These are phyloP conservation scores for Eugenia klotzschiana DNA, from an alignment of 441 rosid genomes.

Conservation along the genomic window DNA sequence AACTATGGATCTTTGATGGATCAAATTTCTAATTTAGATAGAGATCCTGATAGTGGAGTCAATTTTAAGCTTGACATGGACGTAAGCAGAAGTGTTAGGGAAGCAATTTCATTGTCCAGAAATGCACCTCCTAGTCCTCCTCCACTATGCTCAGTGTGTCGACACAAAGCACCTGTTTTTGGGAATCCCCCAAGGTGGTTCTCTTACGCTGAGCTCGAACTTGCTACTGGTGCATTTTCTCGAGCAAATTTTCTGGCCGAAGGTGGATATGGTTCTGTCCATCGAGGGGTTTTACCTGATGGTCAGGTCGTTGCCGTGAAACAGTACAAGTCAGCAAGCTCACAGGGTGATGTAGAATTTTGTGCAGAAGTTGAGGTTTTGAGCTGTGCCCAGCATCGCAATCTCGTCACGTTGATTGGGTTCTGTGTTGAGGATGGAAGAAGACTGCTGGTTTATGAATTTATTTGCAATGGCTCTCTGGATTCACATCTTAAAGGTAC, in stretches of 20 bases:
- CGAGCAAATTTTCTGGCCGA: conserved; percentile 93
- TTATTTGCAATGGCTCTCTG: conserved; percentile 90
- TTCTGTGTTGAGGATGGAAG: conserved; percentile 90
- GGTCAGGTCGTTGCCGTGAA: conserved; percentile 95
- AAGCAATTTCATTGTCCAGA: conserved; percentile 70
- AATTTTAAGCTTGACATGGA: conserved; percentile 45
- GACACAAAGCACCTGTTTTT: conserved; percentile 87
- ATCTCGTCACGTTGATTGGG: conserved; percentile 94
- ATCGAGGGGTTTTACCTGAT: conserved; percentile 80
- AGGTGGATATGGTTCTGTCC: conserved; percentile 98
- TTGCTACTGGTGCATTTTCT: conserved; percentile 91
- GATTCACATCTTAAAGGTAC: conserved; percentile 94
- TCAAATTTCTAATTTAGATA: conserved; percentile 56
- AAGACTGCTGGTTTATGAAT: conserved; percentile 89
- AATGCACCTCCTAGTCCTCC: conserved; percentile 81
- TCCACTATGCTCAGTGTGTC: conserved; percentile 94
- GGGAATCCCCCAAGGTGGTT: conserved; percentile 98
- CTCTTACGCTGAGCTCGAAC: conserved; percentile 76
- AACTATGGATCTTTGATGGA: conserved; percentile 52
- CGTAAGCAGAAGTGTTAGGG: conserved; percentile 69
- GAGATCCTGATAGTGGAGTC: conserved; percentile 44
- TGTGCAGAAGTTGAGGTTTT: conserved; percentile 98
- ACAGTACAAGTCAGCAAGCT: conserved; percentile 91
- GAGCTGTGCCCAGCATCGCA: conserved; percentile 98
- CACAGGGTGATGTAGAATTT: conserved; percentile 96